phyloP scores from a whole-genome alignment of 805 yeast genomes.

The Saccharomycopsis capsularis region DNA sequence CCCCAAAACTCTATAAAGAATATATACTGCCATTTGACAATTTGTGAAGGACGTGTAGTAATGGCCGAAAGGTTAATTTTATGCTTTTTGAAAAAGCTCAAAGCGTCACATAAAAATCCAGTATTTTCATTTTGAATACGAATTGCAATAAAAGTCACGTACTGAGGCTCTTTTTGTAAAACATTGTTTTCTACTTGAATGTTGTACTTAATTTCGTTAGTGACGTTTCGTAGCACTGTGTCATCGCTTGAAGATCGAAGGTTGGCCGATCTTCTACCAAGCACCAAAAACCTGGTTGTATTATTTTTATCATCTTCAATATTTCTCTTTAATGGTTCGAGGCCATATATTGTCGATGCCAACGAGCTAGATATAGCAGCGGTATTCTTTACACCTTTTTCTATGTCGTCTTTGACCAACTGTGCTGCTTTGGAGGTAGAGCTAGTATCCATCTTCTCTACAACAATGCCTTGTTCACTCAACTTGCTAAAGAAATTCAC shows the following conservation, averaged over 20 bases:
- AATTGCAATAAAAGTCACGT: conserved; percentile 55
- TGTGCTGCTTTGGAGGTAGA: conserved; percentile 87
- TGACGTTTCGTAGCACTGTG: conserved; percentile 21
- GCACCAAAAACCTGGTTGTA: conserved; percentile 77
- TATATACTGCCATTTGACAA: conserved; percentile 69
- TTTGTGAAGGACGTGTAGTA: conserved; percentile 67
- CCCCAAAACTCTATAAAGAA: conserved; percentile 71
- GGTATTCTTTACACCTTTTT: conserved; percentile 31
- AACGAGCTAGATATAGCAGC: conserved; percentile 71
- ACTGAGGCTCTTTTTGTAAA: conserved; percentile 1
- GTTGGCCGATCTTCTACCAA: conserved; percentile 36
- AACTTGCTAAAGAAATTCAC: conserved; percentile 42
- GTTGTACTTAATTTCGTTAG: neutral
- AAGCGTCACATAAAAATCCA: conserved; percentile 66
- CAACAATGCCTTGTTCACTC: conserved; percentile 29
- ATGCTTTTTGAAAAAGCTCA: conserved; percentile 48
- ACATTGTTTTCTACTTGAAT: neutral
- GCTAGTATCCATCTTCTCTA: conserved; percentile 53
- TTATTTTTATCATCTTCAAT: conserved; percentile 72
- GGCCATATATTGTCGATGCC: conserved; percentile 54
- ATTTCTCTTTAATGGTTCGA: conserved; percentile 46
- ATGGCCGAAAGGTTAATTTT: conserved; percentile 63
- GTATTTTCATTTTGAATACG: conserved; percentile 58
- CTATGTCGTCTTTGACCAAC: conserved; percentile 36
- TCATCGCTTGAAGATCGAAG: neutral